phyloP scores from a whole-genome alignment of 257 asterid genomes.

The Apocynum venetum region DNA sequence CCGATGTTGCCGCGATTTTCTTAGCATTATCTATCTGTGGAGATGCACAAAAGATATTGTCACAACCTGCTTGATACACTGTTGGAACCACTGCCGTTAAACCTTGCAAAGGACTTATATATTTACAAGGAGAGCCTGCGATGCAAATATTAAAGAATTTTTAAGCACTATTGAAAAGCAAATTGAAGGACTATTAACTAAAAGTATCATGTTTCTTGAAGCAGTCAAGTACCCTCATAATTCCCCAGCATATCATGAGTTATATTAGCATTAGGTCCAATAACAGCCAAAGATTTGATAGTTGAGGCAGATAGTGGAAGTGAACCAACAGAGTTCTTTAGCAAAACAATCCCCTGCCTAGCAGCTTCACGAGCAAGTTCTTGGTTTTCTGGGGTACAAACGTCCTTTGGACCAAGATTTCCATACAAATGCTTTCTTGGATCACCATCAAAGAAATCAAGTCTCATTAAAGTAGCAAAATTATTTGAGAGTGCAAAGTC shows the following conservation, averaged over 20 bases:
- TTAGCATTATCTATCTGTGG: slow-evolving; percentile 55
- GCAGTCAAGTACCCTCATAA: slow-evolving; percentile 51
- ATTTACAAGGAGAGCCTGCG: slow-evolving; percentile 72
- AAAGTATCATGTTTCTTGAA: not conserved
- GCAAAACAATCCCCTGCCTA: slow-evolving; percentile 75
- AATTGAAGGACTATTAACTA: not conserved
- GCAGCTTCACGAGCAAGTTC: slow-evolving; percentile 88
- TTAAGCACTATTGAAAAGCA: no score
- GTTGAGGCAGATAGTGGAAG: slow-evolving; percentile 52
- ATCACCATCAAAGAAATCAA: slow-evolving; percentile 91
- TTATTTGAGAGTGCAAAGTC: slow-evolving; percentile 60
- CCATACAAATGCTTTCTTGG: slow-evolving; percentile 65
- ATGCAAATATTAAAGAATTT: not conserved
- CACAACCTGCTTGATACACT: slow-evolving; percentile 55
- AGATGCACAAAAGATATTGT: slow-evolving; percentile 41
- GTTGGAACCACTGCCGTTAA: slow-evolving; percentile 49
- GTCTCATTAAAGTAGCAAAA: slow-evolving; percentile 68
- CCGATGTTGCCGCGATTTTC: slow-evolving; percentile 54
- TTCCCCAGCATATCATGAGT: slow-evolving; percentile 72
- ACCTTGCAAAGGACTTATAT: slow-evolving; percentile 63
- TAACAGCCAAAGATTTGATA: slow-evolving; percentile 71
- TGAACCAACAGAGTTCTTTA: slow-evolving; percentile 57
- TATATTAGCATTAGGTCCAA: slow-evolving; percentile 78
- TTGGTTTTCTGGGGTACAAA: slow-evolving; percentile 59
- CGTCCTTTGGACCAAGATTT: slow-evolving; percentile 79